Conservation (phyloP, 2,329 filamentous ascomycete species). For the Botrytis medusae region DNA sequence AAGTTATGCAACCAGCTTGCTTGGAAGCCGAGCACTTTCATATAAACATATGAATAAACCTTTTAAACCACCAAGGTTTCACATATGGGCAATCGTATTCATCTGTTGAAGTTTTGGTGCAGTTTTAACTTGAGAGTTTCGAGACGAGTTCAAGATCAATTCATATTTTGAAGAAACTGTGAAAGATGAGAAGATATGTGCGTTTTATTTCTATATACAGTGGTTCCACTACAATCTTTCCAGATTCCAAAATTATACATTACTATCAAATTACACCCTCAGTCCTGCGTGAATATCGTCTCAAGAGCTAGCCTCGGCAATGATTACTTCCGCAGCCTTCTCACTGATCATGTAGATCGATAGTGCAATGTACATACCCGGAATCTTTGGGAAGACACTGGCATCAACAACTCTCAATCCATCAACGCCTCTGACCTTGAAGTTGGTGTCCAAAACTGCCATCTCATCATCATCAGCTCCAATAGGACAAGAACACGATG, state of each 20-base stretch:
- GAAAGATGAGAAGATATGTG: neutral
- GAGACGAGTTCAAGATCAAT: neutral
- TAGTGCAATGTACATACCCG: constrained; percentile 51
- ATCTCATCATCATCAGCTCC: constrained; percentile 50
- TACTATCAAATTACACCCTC: neutral
- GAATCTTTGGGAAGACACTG: constrained; percentile 53
- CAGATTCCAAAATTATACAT: neutral
- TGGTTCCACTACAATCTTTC: neutral
- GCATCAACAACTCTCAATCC: constrained; percentile 59
- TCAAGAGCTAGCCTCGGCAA: constrained; percentile 7
- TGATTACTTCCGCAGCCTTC: constrained; percentile 49
- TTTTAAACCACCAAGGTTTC: neutral
- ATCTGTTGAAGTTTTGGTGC: neutral
- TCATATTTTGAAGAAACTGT: neutral
- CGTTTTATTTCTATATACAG: neutral
- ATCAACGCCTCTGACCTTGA: constrained; percentile 39
- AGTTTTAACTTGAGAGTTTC: neutral
- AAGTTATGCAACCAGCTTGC: neutral
- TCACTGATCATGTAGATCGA: constrained; percentile 57
- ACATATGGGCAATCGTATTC: neutral
- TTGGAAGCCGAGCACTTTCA: neutral
- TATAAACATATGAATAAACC: neutral
- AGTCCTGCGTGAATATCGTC: neutral
- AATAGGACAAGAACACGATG: constrained; percentile 52
- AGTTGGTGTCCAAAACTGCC: constrained; percentile 45